Base-by-base conservation (phyloP, 495 filamentous ascomycete genomes). In the Neurospora tetraspora region DNA sequence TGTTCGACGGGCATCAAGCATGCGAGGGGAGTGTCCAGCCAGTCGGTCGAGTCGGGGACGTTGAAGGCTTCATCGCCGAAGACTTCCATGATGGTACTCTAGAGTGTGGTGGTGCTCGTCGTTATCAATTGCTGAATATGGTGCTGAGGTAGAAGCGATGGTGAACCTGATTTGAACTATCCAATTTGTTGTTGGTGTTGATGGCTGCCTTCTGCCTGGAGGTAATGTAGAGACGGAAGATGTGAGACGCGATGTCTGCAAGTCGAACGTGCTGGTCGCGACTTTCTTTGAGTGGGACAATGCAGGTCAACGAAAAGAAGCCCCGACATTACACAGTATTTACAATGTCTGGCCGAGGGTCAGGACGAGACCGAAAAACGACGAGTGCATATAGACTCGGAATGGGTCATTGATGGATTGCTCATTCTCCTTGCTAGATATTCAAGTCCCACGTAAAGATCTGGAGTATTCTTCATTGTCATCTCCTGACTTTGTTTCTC, bases 31-130 rank as follows among this genome's bases (percentile, higher is more conserved):
- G 96, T 98, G n/a, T 83, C 76, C 18, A 93, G 83, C 96, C 96
- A 99, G 85, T 99, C 96, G 68, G 95, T 95, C 7, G 95, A 91
- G 82, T 99, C 94, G 42, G 93, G 83, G 65, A 98, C 83, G 71
- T 93, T 89, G 76, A 88, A 78, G 45, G 79, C 73, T 38, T 80
- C 79, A 71, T 72, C 77, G 16, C 43, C 71, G 20, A 76, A 81
- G 65, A 72, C 65, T 42, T 79, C 77, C 77, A 80, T 81, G 61
- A 38, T 70, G 61, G 39, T 36, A 18, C 1, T 5, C 0, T 16
- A 5, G 2, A 40, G 1, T 39, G 38, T 11, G 38, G 38, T 39
- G 38, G 11, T 39, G 2, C 2, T 39, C 0, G 12, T 43, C 16
- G 42, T 20, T 3, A 12, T 23, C 9, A 53, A 23, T 23, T 11